These are phyloP conservation scores for Theileria luwenshuni DNA, from an alignment of 169 alveolate species.

Conservation along the genomic window DNA sequence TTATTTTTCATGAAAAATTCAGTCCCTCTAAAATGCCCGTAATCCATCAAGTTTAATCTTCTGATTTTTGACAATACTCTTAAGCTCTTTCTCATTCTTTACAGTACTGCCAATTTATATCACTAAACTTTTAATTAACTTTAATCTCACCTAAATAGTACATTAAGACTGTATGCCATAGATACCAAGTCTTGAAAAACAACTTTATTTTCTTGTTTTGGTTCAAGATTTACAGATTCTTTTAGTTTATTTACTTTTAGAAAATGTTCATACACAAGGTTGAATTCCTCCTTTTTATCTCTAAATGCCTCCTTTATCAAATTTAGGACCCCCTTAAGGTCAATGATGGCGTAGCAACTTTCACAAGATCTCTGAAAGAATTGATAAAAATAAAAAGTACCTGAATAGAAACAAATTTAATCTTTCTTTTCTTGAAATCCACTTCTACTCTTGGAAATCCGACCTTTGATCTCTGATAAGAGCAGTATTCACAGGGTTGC, in stretches of 20 bases:
- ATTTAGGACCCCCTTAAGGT: conserved; percentile 6
- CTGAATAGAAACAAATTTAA: conserved; percentile 26
- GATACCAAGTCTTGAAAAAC: conserved; percentile 36
- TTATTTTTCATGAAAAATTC: conserved; percentile 33
- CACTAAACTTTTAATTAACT: conserved; percentile 7
- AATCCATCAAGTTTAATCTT: neutral
- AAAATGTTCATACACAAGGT: conserved; percentile 32
- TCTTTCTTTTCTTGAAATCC: conserved; percentile 21
- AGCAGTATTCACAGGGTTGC: conserved; percentile 26
- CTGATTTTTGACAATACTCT: conserved; percentile 13
- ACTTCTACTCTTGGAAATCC: conserved; percentile 31
- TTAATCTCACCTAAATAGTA: conserved; percentile 19
- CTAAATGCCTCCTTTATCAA: conserved; percentile 4
- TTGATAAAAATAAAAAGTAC: conserved; percentile 5
- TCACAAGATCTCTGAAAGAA: conserved; percentile 36
- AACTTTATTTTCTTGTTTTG: neutral
- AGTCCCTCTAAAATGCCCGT: conserved; percentile 50
- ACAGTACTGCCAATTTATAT: conserved; percentile 40
- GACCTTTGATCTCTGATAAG: conserved; percentile 6
- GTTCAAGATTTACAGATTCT: neutral
- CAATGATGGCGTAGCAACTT: conserved; percentile 19
- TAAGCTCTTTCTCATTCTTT: conserved; percentile 23
- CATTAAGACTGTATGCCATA: conserved; percentile 41
- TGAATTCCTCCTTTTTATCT: conserved; percentile 10
- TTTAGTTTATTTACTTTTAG: conserved; percentile 18